A percentile compares a stretch with the other conserved stretches of the same genome.
Conservation (phyloP, 2,329 filamentous ascomycete species). For the Ophiostoma himal-ulmi region DNA sequence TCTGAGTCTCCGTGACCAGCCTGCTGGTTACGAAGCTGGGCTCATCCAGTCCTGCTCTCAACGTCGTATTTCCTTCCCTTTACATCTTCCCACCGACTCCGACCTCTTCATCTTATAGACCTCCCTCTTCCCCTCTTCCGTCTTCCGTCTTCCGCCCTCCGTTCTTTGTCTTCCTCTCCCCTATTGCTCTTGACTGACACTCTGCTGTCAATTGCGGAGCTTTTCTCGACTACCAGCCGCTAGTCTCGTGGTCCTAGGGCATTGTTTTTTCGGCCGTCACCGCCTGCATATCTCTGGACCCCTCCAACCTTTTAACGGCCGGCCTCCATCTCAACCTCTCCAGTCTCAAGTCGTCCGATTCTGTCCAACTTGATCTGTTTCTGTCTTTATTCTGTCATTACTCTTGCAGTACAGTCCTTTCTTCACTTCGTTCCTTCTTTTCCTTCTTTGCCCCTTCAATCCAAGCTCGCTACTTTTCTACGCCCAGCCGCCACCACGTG, state of each 20-base stretch:
- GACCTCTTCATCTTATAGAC: neutral
- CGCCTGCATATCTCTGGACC: slow-evolving; percentile 4
- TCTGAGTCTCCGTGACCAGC: neutral
- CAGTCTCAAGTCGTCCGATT: neutral
- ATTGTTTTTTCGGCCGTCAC: neutral
- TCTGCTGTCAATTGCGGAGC: neutral
- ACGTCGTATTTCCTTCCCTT: neutral
- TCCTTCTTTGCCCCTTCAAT: neutral
- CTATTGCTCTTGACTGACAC: neutral
- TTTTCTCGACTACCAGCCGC: neutral
- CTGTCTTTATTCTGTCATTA: neutral
- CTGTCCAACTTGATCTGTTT: neutral
- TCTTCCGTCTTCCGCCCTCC: no score
- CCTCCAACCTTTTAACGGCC: neutral
- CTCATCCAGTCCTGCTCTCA: neutral
- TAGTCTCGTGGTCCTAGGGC: neutral
- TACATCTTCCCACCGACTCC: neutral
- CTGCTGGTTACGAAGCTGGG: neutral
- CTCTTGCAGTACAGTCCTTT: neutral
- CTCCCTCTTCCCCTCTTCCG: neutral
- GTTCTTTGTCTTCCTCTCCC: neutral
- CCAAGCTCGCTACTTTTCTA: neutral
- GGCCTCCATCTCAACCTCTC: neutral
- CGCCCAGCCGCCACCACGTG: neutral
- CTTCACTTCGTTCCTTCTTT: neutral